A percentile compares a stretch with the other conserved stretches of the same genome.
Evolutionary conservation across 139 green algal species (phyloP).

Genomic region (Chlorella sp.): DNA sequence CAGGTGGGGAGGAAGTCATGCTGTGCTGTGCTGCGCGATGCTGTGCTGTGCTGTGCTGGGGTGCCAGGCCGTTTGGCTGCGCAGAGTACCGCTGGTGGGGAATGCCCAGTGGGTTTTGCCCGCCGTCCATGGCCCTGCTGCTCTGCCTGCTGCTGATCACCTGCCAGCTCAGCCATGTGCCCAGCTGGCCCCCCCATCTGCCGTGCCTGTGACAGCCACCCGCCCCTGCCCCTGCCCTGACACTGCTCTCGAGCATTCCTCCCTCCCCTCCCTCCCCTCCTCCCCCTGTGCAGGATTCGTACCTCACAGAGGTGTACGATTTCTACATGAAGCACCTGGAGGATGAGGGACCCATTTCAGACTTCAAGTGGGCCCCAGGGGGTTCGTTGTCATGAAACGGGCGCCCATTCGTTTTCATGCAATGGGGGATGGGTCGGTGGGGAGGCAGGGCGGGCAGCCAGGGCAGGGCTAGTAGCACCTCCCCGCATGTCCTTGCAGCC

Average conservation of each 20-base stretch:
- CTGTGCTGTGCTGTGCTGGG: neutral
- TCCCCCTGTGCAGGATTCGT: conserved; percentile 46
- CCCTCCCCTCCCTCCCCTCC: neutral
- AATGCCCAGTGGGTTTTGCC: no score
- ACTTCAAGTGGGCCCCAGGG: conserved; percentile 38
- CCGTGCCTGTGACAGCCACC: no score
- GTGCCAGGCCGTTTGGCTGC: neutral
- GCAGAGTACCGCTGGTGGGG: no score
- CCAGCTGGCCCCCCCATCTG: neutral
- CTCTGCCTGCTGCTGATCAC: no score
- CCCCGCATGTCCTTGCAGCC: no score
- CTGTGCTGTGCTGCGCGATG: neutral
- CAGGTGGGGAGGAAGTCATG: neutral
- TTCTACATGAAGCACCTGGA: conserved; percentile 59
- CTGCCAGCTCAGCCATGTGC: neutral
- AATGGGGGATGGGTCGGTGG: neutral
- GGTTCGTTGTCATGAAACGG: no score
- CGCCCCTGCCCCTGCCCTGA: no score
- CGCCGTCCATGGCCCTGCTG: no score
- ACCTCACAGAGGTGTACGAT: conserved; percentile 61
- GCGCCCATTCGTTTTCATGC: no score
- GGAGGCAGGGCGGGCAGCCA: neutral
- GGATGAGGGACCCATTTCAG: conserved; percentile 32
- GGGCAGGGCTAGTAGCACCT: neutral
- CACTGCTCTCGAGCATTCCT: no score